Percentiles rank a stretch among this genome's conserved stretches.
Conservation (phyloP, 75 land plant species). For the Sequoia sempervirens region DNA sequence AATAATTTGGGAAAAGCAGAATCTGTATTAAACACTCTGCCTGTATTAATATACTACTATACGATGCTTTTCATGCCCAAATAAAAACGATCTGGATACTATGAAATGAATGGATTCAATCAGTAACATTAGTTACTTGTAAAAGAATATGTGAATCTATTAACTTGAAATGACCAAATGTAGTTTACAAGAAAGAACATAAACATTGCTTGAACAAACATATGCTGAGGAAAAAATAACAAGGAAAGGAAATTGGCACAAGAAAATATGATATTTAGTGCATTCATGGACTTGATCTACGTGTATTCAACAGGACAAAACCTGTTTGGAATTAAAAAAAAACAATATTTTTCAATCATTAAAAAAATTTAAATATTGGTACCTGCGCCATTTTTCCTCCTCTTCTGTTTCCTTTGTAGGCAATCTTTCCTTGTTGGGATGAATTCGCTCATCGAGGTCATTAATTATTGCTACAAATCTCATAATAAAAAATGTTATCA, state of each 20-base stretch:
- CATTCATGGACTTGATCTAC: background rate
- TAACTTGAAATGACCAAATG: background rate
- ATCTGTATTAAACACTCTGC: no score
- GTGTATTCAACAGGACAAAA: background rate
- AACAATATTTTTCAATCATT: background rate
- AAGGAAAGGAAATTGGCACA: background rate
- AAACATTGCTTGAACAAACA: background rate
- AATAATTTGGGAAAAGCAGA: background rate
- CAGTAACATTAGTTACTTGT: background rate
- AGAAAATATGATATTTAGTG: background rate
- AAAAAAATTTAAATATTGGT: background rate
- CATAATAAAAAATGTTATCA: slow-evolving; percentile 1
- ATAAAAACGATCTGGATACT: no score
- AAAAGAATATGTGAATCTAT: background rate
- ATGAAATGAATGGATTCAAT: no score
- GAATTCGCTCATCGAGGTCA: slow-evolving; percentile 42
- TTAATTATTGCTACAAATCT: slow-evolving; percentile 74
- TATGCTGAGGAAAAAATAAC: background rate
- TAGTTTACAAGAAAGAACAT: background rate
- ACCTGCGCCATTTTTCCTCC: slow-evolving; percentile 88
- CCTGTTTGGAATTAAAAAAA: background rate
- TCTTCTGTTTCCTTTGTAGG: slow-evolving; percentile 38
- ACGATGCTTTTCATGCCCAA: no score
- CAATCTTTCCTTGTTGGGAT: slow-evolving; percentile 21
- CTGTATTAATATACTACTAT: no score